Evolutionary conservation across 148 eudicot species (phyloP), one percentile per base, ranked within the genome.

Genomic region (Cornus florida): DNA sequence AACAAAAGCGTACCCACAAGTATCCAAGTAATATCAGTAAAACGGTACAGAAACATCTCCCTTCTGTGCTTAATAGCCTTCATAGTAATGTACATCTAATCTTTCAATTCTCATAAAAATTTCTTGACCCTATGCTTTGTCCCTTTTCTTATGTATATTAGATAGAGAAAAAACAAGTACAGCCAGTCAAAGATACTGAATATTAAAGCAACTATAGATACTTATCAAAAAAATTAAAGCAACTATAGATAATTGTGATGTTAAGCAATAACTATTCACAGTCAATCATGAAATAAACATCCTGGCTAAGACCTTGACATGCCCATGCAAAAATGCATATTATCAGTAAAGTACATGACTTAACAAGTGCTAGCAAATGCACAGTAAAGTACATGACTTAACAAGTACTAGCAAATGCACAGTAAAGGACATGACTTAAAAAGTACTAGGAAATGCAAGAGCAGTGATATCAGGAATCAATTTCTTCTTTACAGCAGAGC

Each of bases 401-500:
- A n/a, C n/a, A n/a, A 22, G 17, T 2, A 43, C 33, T 3, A 48
- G 20, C 19, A 78, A 8, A 19, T 24, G n/a, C 22, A 60, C 4
- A 16, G 59, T 53, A 53, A 53, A 17, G 19, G 12, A 53, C 59
- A 53, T 13, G 59, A 48, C 59, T 53, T 1, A 11, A 72, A 62
- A 72, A 23, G 19, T 2, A 43, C 33, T 3, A 48, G 20, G 8
- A 78, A 8, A 19, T 24, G n/a, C 22, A 23, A 12, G 43, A 53
- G 11, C 64, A 69, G 53, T 10, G 6, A 62, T 43, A 75, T 65
- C 14, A 38, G 13, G 22, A 19, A 41, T 14, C n/a, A 38, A 35
- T 14, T 50, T 67, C 43, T 77, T 19, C 73, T 60, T 62, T 68
- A 74, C 59, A 41, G 81, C 64, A 75, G 46, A 76, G 72, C 22